phyloP scores from a whole-genome alignment of 2,329 filamentous ascomycete species.

The Penicillium sp. region DNA sequence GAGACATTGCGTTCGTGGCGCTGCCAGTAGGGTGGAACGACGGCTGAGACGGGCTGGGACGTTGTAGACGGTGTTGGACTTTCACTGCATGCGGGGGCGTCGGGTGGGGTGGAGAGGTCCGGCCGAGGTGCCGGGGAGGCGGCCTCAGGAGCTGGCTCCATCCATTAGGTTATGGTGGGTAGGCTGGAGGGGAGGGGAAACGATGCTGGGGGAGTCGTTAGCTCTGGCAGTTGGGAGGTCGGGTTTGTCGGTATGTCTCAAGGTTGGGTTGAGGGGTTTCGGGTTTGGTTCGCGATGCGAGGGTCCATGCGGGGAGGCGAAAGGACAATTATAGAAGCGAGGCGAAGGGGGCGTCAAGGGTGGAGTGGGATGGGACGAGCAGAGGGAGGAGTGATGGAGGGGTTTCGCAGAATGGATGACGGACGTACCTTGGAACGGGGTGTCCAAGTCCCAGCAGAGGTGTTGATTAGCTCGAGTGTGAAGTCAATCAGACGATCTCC shows the following conservation, averaged over 20 bases:
- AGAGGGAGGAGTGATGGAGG: neutral
- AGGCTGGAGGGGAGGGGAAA: neutral
- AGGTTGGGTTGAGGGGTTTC: neutral
- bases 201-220: neutral
- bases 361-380: neutral
- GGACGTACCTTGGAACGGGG: conserved; percentile 5
- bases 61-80: neutral
- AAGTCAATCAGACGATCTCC: conserved; percentile 1
- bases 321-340: neutral
- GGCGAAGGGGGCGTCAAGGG: neutral
- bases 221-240: neutral
- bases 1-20: conserved; percentile 42
- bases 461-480: neutral
- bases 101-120: conserved; percentile 22
- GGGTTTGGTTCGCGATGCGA: neutral
- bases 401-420: neutral
- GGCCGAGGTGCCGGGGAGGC: conserved; percentile 30
- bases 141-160: conserved; percentile 43
- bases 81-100: neutral
- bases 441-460: conserved; percentile 2
- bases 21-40: conserved; percentile 48
- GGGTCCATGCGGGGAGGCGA: neutral
- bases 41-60: conserved; percentile 27
- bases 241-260: neutral
- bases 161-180: conserved; percentile 35